Conservation (phyloP, 257 asterid genomes). For the Ligustrum vulgare region DNA sequence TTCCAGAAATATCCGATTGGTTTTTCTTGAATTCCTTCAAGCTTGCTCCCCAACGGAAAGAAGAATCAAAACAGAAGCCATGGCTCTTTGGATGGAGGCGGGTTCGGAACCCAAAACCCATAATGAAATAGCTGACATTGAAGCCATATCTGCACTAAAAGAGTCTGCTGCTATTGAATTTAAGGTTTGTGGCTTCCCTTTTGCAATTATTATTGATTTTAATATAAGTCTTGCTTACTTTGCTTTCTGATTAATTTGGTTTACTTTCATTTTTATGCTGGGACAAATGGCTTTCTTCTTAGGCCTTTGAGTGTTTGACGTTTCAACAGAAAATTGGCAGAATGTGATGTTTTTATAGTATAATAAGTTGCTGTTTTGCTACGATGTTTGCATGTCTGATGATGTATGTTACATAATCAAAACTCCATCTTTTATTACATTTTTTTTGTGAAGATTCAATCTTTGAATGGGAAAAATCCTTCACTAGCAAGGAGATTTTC, state of each 20-base stretch:
- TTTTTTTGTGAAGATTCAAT: background rate
- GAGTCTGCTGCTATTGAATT: conserved; percentile 74
- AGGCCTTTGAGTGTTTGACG: background rate
- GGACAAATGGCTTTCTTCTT: background rate
- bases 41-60: background rate
- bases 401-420: background rate
- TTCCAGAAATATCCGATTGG: conserved; percentile 15
- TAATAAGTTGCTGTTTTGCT: background rate
- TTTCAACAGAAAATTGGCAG: background rate
- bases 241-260: background rate
- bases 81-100: conserved; percentile 80
- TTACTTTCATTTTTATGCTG: background rate
- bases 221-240: background rate
- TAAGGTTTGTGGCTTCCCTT: conserved; percentile 46
- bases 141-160: conserved; percentile 80
- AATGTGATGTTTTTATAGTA: background rate
- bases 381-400: background rate
- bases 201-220: background rate
- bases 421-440: no score
- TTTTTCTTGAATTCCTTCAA: conserved; percentile 6
- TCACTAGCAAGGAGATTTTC: background rate
- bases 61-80: conserved; percentile 8
- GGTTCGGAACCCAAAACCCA: conserved; percentile 65
- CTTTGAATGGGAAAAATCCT: conserved; percentile 1
- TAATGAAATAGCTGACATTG: conserved; percentile 57